Evolutionary conservation across 2,329 filamentous ascomycete species (phyloP).

Genomic region (Hymenoscyphus repandus): DNA sequence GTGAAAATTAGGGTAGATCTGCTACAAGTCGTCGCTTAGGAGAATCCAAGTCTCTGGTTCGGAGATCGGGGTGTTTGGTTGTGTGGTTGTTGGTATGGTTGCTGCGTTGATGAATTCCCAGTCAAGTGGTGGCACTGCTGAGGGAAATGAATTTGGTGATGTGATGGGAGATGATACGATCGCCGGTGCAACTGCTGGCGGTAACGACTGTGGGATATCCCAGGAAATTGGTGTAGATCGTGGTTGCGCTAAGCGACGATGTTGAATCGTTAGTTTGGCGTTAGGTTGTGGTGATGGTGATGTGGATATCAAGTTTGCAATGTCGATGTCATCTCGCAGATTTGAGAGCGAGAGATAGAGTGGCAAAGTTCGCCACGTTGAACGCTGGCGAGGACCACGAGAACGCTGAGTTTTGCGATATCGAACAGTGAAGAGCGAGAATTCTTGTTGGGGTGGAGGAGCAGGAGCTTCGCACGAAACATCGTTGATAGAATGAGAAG

Average conservation of each 20-base stretch:
- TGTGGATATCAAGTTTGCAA: slow-evolving; percentile 11
- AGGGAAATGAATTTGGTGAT: neutral
- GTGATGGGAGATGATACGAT: neutral
- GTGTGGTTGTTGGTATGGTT: slow-evolving; percentile 6
- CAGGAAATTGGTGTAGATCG: slow-evolving; percentile 3
- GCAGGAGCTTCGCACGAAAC: slow-evolving; percentile 14
- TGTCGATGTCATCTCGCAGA: slow-evolving; percentile 19
- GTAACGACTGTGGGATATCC: slow-evolving; percentile 25
- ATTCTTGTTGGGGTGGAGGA: slow-evolving; percentile 11
- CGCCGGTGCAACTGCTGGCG: slow-evolving; percentile 9
- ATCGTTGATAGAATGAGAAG: no score
- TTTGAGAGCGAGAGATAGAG: slow-evolving; percentile 18
- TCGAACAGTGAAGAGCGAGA: slow-evolving; percentile 19
- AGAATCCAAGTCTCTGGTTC: slow-evolving; percentile 26
- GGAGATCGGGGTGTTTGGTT: slow-evolving; percentile 13
- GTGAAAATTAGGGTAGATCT: slow-evolving; percentile 8
- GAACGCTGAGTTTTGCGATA: slow-evolving; percentile 15
- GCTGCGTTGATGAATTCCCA: slow-evolving; percentile 22
- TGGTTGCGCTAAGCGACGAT: slow-evolving; percentile 7
- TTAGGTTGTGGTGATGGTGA: neutral
- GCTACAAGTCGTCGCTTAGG: slow-evolving; percentile 29
- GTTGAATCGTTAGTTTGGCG: slow-evolving; percentile 20
- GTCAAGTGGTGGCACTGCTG: slow-evolving; percentile 5
- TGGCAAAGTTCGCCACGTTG: slow-evolving; percentile 13
- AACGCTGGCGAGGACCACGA: slow-evolving; percentile 11